Evolutionary conservation across 768 basidiomycete species (phyloP).

Genomic region (Crepidotus variabilis): DNA sequence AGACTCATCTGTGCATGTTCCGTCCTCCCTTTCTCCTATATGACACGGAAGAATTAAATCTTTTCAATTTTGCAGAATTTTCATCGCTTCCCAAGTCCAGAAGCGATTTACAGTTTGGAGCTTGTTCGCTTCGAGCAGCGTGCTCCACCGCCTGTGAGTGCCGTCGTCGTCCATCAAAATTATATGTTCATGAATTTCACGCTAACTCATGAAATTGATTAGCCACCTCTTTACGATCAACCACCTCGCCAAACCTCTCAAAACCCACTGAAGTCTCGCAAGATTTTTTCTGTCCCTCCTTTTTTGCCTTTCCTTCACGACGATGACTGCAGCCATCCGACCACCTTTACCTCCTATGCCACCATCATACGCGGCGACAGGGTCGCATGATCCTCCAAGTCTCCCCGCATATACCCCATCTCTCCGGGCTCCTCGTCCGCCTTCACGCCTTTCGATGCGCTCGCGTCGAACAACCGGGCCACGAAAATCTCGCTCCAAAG

Average conservation of each 20-base stretch:
- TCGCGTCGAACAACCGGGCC: neutral
- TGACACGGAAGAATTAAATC: neutral
- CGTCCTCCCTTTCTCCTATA: neutral
- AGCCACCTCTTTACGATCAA: neutral
- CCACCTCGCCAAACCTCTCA: neutral
- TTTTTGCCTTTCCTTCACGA: neutral
- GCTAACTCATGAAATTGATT: neutral
- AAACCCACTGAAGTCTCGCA: neutral
- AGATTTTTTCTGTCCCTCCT: neutral
- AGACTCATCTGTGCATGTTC: neutral
- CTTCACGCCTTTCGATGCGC: neutral
- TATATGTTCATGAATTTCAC: neutral
- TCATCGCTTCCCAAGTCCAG: no score
- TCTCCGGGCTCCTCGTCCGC: neutral
- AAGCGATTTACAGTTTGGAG: neutral
- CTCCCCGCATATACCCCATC: conserved; percentile 1
- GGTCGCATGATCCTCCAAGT: neutral
- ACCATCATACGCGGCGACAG: neutral
- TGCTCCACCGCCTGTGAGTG: neutral
- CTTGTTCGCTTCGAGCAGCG: neutral
- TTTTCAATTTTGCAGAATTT: no score
- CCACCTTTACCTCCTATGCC: neutral
- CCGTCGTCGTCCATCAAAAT: neutral
- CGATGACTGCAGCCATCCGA: neutral
- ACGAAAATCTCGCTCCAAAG: conserved; percentile 13